A percentile compares a stretch with the other conserved stretches of the same genome.
Conservation (phyloP, 345 rosid genomes). For the Populus ilicifolia region DNA sequence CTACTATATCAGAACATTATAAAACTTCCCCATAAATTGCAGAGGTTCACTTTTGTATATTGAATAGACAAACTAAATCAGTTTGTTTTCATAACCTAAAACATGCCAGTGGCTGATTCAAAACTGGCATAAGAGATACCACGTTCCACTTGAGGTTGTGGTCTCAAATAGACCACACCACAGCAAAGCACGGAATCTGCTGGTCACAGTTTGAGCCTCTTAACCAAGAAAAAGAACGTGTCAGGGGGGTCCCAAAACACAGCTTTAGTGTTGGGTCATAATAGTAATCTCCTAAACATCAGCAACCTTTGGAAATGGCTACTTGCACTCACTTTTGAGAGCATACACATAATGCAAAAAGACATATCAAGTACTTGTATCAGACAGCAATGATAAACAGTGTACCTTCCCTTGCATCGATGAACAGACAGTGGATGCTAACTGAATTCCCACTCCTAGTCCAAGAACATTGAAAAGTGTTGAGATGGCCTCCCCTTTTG, state of each 20-base stretch:
- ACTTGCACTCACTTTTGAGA: not conserved
- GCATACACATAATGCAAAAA: not conserved
- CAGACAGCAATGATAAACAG: not conserved
- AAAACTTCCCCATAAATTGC: not conserved
- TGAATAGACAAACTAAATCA: not conserved
- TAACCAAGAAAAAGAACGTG: not conserved
- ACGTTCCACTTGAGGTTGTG: not conserved
- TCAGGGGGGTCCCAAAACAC: not conserved
- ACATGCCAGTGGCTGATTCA: not conserved
- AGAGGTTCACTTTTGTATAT: not conserved
- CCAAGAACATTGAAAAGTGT: slow-evolving; percentile 88
- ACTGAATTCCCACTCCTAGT: slow-evolving; percentile 71
- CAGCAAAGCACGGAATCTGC: not conserved
- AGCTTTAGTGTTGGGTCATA: not conserved
- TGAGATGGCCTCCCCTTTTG: slow-evolving; percentile 98
- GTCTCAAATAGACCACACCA: not conserved
- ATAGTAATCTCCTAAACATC: not conserved
- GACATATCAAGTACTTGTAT: not conserved
- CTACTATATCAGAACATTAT: not conserved
- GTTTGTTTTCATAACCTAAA: not conserved
- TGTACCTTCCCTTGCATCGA: slow-evolving; percentile 86
- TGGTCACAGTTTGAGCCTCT: not conserved
- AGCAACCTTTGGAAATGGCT: not conserved
- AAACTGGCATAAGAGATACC: not conserved
- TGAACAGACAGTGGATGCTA: slow-evolving; percentile 88